Evolutionary conservation across 768 basidiomycete species (phyloP), one percentile per base, ranked within the genome.

Genomic region (Lenzites betulinus): DNA sequence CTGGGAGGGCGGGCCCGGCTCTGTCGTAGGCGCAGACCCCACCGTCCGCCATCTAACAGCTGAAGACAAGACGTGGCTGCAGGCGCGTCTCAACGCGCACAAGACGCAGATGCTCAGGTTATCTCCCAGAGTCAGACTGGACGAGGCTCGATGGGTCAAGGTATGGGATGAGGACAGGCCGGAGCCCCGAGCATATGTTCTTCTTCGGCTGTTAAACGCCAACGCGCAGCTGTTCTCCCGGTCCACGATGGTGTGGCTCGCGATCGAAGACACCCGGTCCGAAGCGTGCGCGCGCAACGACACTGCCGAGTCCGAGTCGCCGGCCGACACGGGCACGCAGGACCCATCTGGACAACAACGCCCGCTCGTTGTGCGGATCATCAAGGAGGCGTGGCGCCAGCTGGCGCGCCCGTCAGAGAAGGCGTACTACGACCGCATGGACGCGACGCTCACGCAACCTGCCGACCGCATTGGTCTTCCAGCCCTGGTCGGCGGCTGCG

Each of bases 201-300:
- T 54, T 1, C 55, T 54, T 38, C 44, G 51, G 50, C 36, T 60
- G 22, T 20, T 56, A 1, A 51, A 48, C 39, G 35, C 58, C n/a
- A 64, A 64, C 26, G 44, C 56, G 1, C 51, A 49, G 5, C 47
- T 64, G 12, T 64, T 64, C 48, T 58, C 54, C 2, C 59, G 64
- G 5, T 33, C 59, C 5, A 61, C 64, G 30, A 61, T 48, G 51
- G 56, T 61, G 12, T 61, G 64, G 64, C 56, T 58, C 26, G 52
- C 51, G 3, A 23, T 64, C 23, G 38, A 47, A 26, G 51, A 58
- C 22, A 52, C 41, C 7, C 49, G 49, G 2, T 25, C 13, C 20
- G 42, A 43, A 43, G 22, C 23, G 44, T 38, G 36, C 20, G 15
- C 16, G 26, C 7, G 11, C 16, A 41, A 23, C 18, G 33, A 36